Conservation (phyloP, 106 monocot genomes). For the Dioscorea dumetorum region DNA sequence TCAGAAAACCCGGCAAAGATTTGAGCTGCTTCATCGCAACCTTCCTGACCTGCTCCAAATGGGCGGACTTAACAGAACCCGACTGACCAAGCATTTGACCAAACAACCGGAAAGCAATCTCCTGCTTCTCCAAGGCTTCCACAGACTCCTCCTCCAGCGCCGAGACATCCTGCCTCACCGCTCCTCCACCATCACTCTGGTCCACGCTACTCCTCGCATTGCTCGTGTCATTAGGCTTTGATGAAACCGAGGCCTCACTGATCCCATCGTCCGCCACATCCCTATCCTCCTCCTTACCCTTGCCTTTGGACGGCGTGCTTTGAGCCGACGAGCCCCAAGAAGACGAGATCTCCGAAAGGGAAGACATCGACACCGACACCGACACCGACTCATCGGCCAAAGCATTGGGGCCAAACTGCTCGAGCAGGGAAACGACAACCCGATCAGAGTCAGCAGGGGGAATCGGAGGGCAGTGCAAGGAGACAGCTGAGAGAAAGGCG, state of each 20-base stretch:
- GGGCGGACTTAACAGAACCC: slow-evolving; percentile 22
- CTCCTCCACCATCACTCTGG: slow-evolving; percentile 19
- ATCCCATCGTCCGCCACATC: slow-evolving; percentile 40
- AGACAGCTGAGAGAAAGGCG: slow-evolving; percentile 17
- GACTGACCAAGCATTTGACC: slow-evolving; percentile 35
- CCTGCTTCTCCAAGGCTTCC: slow-evolving; percentile 66
- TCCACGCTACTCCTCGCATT: slow-evolving; percentile 37
- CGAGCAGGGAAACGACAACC: slow-evolving; percentile 43
- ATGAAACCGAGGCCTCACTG: slow-evolving; percentile 25
- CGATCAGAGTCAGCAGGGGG: slow-evolving; percentile 25
- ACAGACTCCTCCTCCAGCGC: slow-evolving; percentile 65
- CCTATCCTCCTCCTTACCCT: slow-evolving; percentile 44
- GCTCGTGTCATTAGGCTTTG: slow-evolving; percentile 26
- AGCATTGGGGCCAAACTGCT: slow-evolving; percentile 21
- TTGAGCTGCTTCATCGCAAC: slow-evolving; percentile 68
- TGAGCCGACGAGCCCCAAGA: slow-evolving; percentile 27
- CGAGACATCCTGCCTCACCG: slow-evolving; percentile 20
- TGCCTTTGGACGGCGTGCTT: slow-evolving; percentile 48
- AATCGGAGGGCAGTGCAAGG: slow-evolving; percentile 20
- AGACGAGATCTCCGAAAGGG: slow-evolving; percentile 21
- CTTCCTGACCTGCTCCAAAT: slow-evolving; percentile 57
- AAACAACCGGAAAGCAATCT: slow-evolving; percentile 74
- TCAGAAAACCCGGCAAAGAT: slow-evolving; percentile 73
- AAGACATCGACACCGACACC: neutral
- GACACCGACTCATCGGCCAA: neutral